A percentile compares a stretch with the other conserved stretches of the same genome.
Conservation (phyloP, 2,329 filamentous ascomycete species). For the Beauveria australis region DNA sequence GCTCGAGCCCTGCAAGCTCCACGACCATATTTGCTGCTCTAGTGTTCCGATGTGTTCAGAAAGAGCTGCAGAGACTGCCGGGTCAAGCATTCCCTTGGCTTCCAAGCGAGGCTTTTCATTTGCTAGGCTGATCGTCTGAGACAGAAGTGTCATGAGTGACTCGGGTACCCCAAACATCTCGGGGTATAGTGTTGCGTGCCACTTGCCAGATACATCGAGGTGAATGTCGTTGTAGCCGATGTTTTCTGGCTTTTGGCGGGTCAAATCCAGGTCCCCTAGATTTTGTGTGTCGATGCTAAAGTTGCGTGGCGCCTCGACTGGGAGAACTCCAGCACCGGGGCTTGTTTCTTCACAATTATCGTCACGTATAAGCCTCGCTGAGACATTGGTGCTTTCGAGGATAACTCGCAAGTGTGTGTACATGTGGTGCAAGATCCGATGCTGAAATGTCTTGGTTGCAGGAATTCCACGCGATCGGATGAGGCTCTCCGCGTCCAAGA, state of each 20-base stretch:
- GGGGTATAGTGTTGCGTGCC: constrained; percentile 32
- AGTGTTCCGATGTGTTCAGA: constrained; percentile 23
- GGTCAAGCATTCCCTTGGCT: constrained; percentile 16
- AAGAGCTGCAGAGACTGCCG: constrained; percentile 18
- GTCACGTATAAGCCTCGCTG: no score
- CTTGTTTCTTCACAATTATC: no score
- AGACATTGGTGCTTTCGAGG: constrained; percentile 27
- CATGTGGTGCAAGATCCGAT: constrained; percentile 37
- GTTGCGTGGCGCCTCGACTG: constrained; percentile 13
- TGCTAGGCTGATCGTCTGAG: constrained; percentile 32
- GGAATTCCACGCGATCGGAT: constrained; percentile 31
- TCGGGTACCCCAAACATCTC: constrained; percentile 38
- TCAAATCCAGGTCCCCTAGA: constrained; percentile 22
- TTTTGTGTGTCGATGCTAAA: constrained; percentile 22
- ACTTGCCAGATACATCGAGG: constrained; percentile 30
- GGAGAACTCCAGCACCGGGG: background rate
- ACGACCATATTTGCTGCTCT: constrained; percentile 25
- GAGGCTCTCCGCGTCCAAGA: constrained; percentile 34
- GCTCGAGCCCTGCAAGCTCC: constrained; percentile 13
- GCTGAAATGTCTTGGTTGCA: constrained; percentile 31
- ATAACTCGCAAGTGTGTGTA: constrained; percentile 38
- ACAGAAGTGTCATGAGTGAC: constrained; percentile 30
- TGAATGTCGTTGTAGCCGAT: constrained; percentile 36
- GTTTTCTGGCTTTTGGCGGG: constrained; percentile 24
- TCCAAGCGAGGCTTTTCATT: constrained; percentile 31